Conservation (phyloP, 2,329 filamentous ascomycete species). For the Karstenula rhodostoma region DNA sequence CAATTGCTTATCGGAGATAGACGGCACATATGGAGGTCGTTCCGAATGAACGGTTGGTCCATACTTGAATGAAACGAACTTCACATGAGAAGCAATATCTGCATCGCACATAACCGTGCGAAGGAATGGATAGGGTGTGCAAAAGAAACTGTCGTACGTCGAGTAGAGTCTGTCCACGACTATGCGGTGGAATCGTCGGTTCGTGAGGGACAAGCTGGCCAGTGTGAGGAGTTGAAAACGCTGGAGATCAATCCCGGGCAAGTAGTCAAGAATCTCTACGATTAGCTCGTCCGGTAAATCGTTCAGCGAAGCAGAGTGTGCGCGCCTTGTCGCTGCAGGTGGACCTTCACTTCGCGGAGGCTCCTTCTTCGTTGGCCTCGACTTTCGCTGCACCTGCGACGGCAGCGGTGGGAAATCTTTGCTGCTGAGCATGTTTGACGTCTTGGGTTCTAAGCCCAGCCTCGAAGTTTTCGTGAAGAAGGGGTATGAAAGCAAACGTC, state of each 20-base stretch:
- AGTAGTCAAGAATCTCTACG: slow-evolving; percentile 33
- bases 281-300: slow-evolving; percentile 41
- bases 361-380: neutral
- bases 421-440: slow-evolving; percentile 18
- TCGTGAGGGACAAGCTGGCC: slow-evolving; percentile 32
- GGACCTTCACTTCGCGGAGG: neutral
- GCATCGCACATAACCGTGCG: slow-evolving; percentile 34
- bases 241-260: slow-evolving; percentile 27
- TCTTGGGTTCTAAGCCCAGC: neutral
- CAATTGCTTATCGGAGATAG: slow-evolving; percentile 34
- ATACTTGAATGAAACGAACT: slow-evolving; percentile 25
- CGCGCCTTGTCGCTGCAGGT: neutral
- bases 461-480: neutral
- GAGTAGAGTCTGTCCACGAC: slow-evolving; percentile 31
- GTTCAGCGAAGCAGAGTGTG: slow-evolving; percentile 17
- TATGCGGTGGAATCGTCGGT: slow-evolving; percentile 31
- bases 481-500: neutral
- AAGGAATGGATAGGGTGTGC: slow-evolving; percentile 39
- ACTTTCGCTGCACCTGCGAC: slow-evolving; percentile 15
- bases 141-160: slow-evolving; percentile 31
- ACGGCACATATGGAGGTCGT: slow-evolving; percentile 22
- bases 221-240: slow-evolving; percentile 30
- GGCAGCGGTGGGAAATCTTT: slow-evolving; percentile 34
- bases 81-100: slow-evolving; percentile 27
- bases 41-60: slow-evolving; percentile 18